Evolutionary conservation across 2,329 filamentous ascomycete species (phyloP).

Genomic region (Trichophyton simii): DNA sequence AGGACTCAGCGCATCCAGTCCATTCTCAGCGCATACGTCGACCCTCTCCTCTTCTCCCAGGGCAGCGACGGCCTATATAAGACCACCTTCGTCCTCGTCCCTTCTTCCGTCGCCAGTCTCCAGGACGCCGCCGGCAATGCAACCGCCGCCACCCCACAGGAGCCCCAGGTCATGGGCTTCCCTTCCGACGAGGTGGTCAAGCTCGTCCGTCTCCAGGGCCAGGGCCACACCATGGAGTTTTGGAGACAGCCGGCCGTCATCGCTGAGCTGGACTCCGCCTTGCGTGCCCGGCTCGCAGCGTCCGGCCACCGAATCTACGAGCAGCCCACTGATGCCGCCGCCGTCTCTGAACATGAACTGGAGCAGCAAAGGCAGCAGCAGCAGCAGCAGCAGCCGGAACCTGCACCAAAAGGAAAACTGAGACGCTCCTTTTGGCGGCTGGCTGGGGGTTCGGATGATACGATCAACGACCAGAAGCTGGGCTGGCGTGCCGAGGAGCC

Average conservation of each 20-base stretch:
- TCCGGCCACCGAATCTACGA: conserved; percentile 15
- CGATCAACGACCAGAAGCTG: conserved; percentile 19
- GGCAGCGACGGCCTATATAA: conserved; percentile 32
- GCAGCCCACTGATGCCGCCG: neutral
- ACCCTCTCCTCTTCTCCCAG: conserved; percentile 30
- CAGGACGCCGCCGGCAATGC: conserved; percentile 14
- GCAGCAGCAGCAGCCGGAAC: neutral
- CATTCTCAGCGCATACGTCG: conserved; percentile 29
- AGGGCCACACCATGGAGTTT: conserved; percentile 32
- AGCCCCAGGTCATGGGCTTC: conserved; percentile 29
- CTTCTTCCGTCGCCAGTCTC: conserved; percentile 29
- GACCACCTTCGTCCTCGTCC: conserved; percentile 34
- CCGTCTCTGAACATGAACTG: neutral
- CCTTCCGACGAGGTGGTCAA: conserved; percentile 28
- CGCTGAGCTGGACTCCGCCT: conserved; percentile 26
- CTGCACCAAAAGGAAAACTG: neutral
- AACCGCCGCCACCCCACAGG: conserved; percentile 12
- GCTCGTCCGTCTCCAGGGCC: conserved; percentile 28
- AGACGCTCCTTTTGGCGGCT: conserved; percentile 15
- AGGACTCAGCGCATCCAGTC: conserved; percentile 30
- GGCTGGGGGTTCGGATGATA: conserved; percentile 12
- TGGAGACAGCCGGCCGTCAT: conserved; percentile 33
- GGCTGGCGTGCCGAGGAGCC: conserved; percentile 20
- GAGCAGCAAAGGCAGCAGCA: neutral
- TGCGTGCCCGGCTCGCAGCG: conserved; percentile 21